Conservation (phyloP, 192 early-diverging fungal species). For the Obelidium mucronatum region DNA sequence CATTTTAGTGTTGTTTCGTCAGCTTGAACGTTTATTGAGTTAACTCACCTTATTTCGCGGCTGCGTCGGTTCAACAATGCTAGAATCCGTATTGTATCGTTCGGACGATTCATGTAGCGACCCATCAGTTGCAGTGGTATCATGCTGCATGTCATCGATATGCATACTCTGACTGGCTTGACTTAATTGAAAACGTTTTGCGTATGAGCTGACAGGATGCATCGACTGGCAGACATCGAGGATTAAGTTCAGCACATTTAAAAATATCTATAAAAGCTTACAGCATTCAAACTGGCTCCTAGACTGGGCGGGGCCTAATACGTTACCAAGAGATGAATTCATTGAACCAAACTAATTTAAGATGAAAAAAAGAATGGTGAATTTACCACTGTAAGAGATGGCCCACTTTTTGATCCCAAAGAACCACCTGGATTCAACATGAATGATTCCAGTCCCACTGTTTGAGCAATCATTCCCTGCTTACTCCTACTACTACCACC, state of each 20-base stretch:
- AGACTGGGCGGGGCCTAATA: constrained; percentile 14
- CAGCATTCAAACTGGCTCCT: background rate
- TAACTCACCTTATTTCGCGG: no score
- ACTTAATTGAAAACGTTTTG: constrained; percentile 8
- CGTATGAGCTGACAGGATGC: constrained; percentile 12
- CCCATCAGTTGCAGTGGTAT: background rate
- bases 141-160: background rate
- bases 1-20: no score
- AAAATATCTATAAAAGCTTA: background rate
- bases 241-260: no score
- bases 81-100: background rate
- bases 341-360: background rate
- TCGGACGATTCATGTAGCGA: background rate
- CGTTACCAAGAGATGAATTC: no score
- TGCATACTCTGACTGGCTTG: background rate
- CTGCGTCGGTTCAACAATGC: background rate
- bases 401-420: background rate
- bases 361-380: background rate
- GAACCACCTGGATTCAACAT: background rate
- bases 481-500: background rate
- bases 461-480: background rate
- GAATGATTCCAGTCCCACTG: constrained; percentile 15
- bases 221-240: background rate
- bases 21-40: no score
- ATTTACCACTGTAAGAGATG: background rate